Conservation (phyloP, 306 rosid genomes). For the Trifolium fragiferum region DNA sequence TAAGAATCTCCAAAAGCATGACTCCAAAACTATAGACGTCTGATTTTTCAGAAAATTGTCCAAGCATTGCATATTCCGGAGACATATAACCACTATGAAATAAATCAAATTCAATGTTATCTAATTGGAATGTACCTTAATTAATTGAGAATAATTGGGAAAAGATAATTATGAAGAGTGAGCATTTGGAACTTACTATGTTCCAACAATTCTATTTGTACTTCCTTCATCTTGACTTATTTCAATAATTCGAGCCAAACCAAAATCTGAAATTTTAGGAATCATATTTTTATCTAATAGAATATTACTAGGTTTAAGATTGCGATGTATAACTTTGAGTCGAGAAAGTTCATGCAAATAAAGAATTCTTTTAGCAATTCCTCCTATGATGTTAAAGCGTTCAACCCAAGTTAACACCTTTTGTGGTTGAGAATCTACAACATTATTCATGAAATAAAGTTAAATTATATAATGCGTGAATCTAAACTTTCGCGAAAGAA, state of each 20-base stretch:
- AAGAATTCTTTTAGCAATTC: neutral
- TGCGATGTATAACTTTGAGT: neutral
- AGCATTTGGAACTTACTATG: neutral
- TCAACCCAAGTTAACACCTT: slow-evolving; percentile 6
- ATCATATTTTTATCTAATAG: neutral
- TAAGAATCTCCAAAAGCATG: slow-evolving; percentile 47
- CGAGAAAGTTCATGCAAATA: neutral
- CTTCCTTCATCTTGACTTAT: neutral
- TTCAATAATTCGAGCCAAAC: slow-evolving; percentile 7
- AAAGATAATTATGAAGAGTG: neutral
- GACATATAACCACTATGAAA: slow-evolving; percentile 49
- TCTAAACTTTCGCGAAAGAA: too few species aligned
- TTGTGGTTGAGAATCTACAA: neutral
- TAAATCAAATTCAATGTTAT: neutral
- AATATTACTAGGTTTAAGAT: neutral
- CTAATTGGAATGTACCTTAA: too few species aligned
- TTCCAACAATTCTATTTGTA: neutral
- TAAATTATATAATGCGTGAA: neutral
- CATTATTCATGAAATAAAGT: neutral
- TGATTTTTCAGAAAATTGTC: slow-evolving; percentile 46
- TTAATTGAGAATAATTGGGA: too few species aligned
- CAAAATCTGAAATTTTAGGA: neutral
- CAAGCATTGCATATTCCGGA: slow-evolving; percentile 47
- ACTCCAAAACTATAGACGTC: slow-evolving; percentile 48
- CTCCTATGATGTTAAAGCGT: neutral